Evolutionary conservation across 2,329 filamentous ascomycete species (phyloP).

Genomic region (Talaromyces rugulosus): DNA sequence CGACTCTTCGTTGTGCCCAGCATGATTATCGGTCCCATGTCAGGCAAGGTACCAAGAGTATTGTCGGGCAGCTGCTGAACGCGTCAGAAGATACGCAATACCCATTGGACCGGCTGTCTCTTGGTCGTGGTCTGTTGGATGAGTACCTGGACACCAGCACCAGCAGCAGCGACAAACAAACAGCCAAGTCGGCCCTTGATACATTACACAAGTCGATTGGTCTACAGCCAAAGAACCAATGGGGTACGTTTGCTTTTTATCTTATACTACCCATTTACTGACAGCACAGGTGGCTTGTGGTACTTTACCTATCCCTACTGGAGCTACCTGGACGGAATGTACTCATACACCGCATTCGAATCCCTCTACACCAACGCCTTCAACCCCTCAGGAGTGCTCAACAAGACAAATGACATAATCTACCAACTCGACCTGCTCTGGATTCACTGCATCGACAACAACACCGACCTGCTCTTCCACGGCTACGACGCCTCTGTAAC

Average conservation of each 20-base stretch:
- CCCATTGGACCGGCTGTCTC: constrained; percentile 20
- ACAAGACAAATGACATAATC: constrained; percentile 41
- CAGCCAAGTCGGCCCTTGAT: constrained; percentile 14
- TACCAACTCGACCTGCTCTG: constrained; percentile 47
- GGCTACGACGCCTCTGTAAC: constrained; percentile 50
- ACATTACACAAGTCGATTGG: constrained; percentile 18
- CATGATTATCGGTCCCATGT: constrained; percentile 20
- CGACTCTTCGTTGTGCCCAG: constrained; percentile 2
- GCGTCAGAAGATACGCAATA: constrained; percentile 16
- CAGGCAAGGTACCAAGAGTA: constrained; percentile 16
- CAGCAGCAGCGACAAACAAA: constrained; percentile 10
- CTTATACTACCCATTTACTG: background rate
- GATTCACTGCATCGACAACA: constrained; percentile 36
- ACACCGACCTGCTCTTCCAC: constrained; percentile 47
- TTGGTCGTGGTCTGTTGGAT: constrained; percentile 17
- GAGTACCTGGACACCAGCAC: constrained; percentile 9
- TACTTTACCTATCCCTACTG: constrained; percentile 44
- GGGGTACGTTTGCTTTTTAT: background rate
- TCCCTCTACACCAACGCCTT: constrained; percentile 34
- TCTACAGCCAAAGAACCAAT: constrained; percentile 17
- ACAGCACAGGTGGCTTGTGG: constrained; percentile 13
- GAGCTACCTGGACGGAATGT: constrained; percentile 54
- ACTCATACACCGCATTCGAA: constrained; percentile 45
- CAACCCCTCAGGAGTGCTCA: constrained; percentile 33
- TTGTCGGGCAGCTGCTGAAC: constrained; percentile 16